Evolutionary conservation across 2,329 filamentous ascomycete species (phyloP).

Genomic region (Epichloe aotearoae): DNA sequence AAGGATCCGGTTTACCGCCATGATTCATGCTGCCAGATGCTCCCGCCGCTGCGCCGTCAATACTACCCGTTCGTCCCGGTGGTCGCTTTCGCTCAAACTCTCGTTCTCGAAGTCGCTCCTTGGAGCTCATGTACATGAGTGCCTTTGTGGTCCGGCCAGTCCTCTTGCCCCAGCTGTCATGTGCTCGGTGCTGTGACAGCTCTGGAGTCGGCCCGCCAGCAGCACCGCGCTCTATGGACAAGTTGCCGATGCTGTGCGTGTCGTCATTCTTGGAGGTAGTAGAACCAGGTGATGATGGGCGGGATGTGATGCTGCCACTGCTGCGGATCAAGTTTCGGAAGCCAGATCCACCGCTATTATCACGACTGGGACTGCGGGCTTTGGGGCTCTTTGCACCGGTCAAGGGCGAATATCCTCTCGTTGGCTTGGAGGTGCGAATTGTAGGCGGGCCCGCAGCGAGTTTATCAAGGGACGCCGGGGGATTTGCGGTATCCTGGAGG

Average conservation of each 20-base stretch:
- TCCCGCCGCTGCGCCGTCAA: slow-evolving; percentile 9
- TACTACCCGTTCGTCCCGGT: slow-evolving; percentile 17
- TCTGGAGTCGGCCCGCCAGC: slow-evolving; percentile 31
- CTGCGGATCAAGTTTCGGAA: slow-evolving; percentile 47
- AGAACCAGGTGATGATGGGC: slow-evolving; percentile 48
- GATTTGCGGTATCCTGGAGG: slow-evolving; percentile 36
- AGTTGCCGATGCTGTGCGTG: slow-evolving; percentile 47
- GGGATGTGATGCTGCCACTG: slow-evolving; percentile 29
- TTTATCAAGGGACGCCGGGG: slow-evolving; percentile 37
- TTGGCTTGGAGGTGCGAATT: slow-evolving; percentile 69
- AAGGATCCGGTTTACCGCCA: slow-evolving; percentile 29
- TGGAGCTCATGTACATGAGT: slow-evolving; percentile 62
- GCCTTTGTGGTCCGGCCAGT: slow-evolving; percentile 39
- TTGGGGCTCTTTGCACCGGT: slow-evolving; percentile 46
- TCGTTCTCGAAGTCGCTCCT: slow-evolving; percentile 49
- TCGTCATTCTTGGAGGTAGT: slow-evolving; percentile 43
- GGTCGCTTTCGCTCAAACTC: slow-evolving; percentile 47
- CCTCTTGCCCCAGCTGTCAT: slow-evolving; percentile 51
- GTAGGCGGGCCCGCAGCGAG: slow-evolving; percentile 54
- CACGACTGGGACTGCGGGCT: slow-evolving; percentile 35
- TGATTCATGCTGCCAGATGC: slow-evolving; percentile 18
- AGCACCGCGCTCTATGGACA: slow-evolving; percentile 45
- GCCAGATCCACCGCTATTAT: slow-evolving; percentile 33
- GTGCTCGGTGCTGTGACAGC: slow-evolving; percentile 38
- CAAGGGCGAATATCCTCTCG: slow-evolving; percentile 59